Evolutionary conservation across 306 rosid species (phyloP), one percentile per base, ranked within the genome.

Genomic region (Begonia loranthoides): DNA sequence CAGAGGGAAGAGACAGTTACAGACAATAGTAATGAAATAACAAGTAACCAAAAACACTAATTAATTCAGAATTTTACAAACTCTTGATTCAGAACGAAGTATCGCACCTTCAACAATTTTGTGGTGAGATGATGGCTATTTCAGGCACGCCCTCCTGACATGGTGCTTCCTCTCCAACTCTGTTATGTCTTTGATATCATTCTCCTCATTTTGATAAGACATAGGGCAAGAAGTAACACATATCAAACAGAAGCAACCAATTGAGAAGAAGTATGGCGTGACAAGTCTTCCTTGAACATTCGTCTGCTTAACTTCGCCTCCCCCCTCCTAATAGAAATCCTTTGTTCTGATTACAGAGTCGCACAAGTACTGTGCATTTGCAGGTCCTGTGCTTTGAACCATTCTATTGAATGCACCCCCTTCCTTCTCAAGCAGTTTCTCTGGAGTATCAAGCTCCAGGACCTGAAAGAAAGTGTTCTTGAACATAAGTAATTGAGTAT

Each of bases 351-450:
- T 67, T 39, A 58, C 93, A 33, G 81, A 63, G 69, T 74, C 59
- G 13, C 80, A 45, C 44, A 88, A 68, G 69, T 79, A 84, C 56
- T 81, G 55, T 41, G 95, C 96, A 75, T 88, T 88, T 51, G 77
- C 83, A 47, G 74, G 63, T 50, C 96, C 96, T 17, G 96, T 88
- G 17, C 96, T 88, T 36, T 75, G 78, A 57, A 88, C 80, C 93
- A 88, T 88, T 72, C 69, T 75, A 53, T 76, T 70, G 70, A 87
- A 87, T 38, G 81, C 86, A 17, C 81, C 74, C 47, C 63, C 78
- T 70, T 84, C 79, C 39, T 77, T 65, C 41, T 34, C 58, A 38
- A 87, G 62, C 17, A 88, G 86, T 17, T 73, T 52, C 59, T 75
- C 68, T 11, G 96, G 84, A 17, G 77, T 69, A 58, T 56, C 72